Evolutionary conservation across 1,284 basidiomycete species (phyloP), one percentile per base, ranked within the genome.

Genomic region (Ustilago tritici): DNA sequence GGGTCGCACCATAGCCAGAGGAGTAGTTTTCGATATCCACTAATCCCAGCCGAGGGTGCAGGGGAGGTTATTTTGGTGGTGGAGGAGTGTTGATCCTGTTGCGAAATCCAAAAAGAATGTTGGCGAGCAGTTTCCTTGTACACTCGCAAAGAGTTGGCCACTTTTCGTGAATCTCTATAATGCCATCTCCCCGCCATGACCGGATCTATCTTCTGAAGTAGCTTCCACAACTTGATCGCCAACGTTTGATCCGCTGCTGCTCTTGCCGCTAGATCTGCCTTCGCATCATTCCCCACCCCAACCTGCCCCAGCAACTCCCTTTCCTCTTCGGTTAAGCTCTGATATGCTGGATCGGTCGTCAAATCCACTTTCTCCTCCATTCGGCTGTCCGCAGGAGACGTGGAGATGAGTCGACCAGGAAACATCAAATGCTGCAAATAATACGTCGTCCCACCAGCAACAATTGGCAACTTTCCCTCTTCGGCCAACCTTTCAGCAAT

Each of bases 401-500:
- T 67, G n/a, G 82, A 71, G 19, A 85, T 80, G 47, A 87, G 76
- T n/a, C 84, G 76, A 17, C 87, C 84, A 4, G 87, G 87, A 66
- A 88, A 87, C 36, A 88, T 70, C 46, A 96, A 89, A 85, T 99
- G 94, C 85, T 99, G 96, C 23, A 97, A 92, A 91, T 97, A 99
- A 86, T 99, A 99, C 17, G 94, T 92, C 0, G 96, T 99, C 8
- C 96, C 96, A 3, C 96, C 96, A 54, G 96, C 95, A 4, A 97
- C 88, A 62, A 99, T 93, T 0, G 95, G 95, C 8, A 98, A 87
- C 62, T 92, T 88, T 1, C 38, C 38, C 31, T 34, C 31, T 2
- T 4, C 11, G 9, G 3, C 19, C 52, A 76, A 31, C 9, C n/a
- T 41, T 0, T 15, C 23, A 11, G 38, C 69, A 17, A 82, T 71